phyloP scores from a whole-genome alignment of 2,329 filamentous ascomycete genomes.

The Elsinoe australis region DNA sequence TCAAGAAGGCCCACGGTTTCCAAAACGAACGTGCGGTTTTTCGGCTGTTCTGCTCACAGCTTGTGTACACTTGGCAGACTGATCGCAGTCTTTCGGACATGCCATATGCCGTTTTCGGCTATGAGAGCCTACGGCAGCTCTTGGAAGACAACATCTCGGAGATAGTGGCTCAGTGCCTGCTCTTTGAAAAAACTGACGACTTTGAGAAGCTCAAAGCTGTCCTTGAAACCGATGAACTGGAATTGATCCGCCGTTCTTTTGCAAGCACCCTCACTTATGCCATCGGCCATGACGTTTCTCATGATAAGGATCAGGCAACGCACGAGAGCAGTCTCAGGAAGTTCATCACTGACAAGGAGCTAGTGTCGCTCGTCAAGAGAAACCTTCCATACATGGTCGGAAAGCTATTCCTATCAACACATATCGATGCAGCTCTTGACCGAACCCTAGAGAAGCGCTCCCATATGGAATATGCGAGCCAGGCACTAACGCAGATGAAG shows the following conservation, averaged over 20 bases:
- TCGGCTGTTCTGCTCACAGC: constrained; percentile 73
- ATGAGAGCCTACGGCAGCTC: constrained; percentile 59
- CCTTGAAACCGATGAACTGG: constrained; percentile 47
- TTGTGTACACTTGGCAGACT: constrained; percentile 86
- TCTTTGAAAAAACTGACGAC: constrained; percentile 65
- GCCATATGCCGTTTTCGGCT: constrained; percentile 80
- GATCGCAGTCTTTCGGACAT: constrained; percentile 58
- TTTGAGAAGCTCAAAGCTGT: constrained; percentile 52
- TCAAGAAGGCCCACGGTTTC: constrained; percentile 60
- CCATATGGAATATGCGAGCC: constrained; percentile 53
- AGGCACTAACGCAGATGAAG: constrained; percentile 63
- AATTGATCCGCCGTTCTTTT: constrained; percentile 62
- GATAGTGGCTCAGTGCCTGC: constrained; percentile 68
- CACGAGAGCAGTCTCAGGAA: constrained; percentile 60
- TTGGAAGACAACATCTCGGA: constrained; percentile 66
- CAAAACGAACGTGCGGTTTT: constrained; percentile 65
- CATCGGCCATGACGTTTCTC: constrained; percentile 65
- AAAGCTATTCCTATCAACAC: constrained; percentile 63
- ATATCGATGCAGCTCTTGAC: constrained; percentile 65
- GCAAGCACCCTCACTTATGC: constrained; percentile 75
- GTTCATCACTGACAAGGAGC: constrained; percentile 53
- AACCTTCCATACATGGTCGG: constrained; percentile 72
- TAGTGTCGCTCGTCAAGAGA: constrained; percentile 54
- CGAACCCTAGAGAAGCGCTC: constrained; percentile 34
- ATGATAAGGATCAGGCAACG: constrained; percentile 20